Evolutionary conservation across 225 moss, liverwort and hornwort genomes (phyloP), one percentile per base, ranked within the genome.

Genomic region (Pleurozium schreberi): DNA sequence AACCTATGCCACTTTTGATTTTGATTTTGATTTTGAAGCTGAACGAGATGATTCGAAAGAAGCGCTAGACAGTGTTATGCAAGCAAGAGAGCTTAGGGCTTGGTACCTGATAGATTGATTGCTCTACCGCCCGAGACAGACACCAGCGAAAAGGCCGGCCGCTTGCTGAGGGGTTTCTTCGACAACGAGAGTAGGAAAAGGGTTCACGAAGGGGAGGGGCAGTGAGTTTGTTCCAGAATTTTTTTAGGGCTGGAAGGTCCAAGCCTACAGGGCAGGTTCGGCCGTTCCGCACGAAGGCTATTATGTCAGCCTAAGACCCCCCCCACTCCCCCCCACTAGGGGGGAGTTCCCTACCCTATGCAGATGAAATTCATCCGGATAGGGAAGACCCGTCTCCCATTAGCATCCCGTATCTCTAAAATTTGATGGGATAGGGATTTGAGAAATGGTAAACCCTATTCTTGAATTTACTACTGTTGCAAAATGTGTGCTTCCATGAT

Each of bases 81-180:
- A 9, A 66, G 52, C 36, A 79, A 58, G 57, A 80, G 27, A 43
- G 8, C 8, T 42, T 16, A 15, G 49, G 7, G 5, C 5, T 30
- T 3, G 8, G 19, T 27, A 93, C 93, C 75, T 93, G 89, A 88
- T 8, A 89, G 76, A 86, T 82, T 84, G 57, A 82, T 58, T 40
- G 80, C 85, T 88, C 52, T 76, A 91, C 93, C 94, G 88, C 93
- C 94, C 94, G 94, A 93, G 94, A 94, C 93, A 93, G 94, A 94
- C 94, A 93, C 94, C 92, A 89, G 93, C 90, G 34, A 52, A 84
- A n/a, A 82, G 64, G 90, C 93, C 90, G 90, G 93, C 94, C 94
- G 94, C 94, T 94, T 94, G 94, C 94, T 94, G 94, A 94, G 94
- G 92, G 93, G 94, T 87, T 85, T 75, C 73, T 70, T 18, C 33